Percentiles rank a stretch among this genome's conserved stretches.
These are phyloP conservation scores for Dendryphion nanum DNA, from an alignment of 2,329 filamentous ascomycete species.

Conservation along the genomic window DNA sequence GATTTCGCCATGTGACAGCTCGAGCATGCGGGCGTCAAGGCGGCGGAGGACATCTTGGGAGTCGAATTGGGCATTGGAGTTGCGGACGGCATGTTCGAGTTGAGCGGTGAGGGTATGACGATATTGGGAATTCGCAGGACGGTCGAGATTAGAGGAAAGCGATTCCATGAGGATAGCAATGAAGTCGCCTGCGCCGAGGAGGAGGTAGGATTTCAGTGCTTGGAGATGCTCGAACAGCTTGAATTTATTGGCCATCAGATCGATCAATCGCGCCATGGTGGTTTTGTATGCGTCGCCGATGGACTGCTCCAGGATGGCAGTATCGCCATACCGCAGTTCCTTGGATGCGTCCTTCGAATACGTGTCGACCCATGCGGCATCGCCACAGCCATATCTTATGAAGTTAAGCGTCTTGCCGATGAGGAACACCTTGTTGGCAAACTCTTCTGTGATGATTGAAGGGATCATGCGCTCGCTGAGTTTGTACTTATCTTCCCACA, in stretches of 20 bases:
- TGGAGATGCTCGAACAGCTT: conserved; percentile 88
- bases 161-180: conserved; percentile 97
- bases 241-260: conserved; percentile 94
- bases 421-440: conserved; percentile 93
- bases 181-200: conserved; percentile 95
- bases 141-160: conserved; percentile 84
- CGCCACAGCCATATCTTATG: conserved; percentile 91
- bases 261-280: conserved; percentile 91
- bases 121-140: conserved; percentile 95
- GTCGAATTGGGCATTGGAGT: conserved; percentile 96
- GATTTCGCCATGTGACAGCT: conserved; percentile 93
- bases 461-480: conserved; percentile 83
- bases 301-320: conserved; percentile 82
- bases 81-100: conserved; percentile 92
- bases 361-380: conserved; percentile 90
- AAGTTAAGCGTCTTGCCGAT: conserved; percentile 99
- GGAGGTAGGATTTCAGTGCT: conserved; percentile 89
- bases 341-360: conserved; percentile 93
- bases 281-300: conserved; percentile 98
- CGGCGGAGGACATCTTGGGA: conserved; percentile 85
- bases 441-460: conserved; percentile 87
- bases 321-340: conserved; percentile 89
- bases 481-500: conserved; percentile 98
- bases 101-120: conserved; percentile 97
- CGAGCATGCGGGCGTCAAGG: conserved; percentile 96